These are phyloP conservation scores for Phytophthora meadii DNA, from an alignment of 352 stramenopile species.

Conservation along the genomic window DNA sequence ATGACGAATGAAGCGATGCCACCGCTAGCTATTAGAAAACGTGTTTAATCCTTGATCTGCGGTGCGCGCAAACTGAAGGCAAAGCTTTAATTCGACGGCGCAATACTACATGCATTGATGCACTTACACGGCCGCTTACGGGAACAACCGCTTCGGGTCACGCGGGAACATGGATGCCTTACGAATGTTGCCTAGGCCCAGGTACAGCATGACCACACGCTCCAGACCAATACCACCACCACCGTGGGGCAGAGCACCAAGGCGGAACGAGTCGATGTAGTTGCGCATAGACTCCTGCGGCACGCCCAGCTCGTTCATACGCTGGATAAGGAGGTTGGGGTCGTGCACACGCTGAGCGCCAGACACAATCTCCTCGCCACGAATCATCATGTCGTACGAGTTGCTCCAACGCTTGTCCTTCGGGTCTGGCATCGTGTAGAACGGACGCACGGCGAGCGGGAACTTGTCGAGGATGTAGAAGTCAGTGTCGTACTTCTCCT, in stretches of 20 bases:
- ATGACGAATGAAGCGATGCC: constrained; percentile 8
- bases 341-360: constrained; percentile 99
- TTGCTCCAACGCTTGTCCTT: constrained; percentile 95
- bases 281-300: constrained; percentile 91
- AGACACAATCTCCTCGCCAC: constrained; percentile 99
- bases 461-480: constrained; percentile 99
- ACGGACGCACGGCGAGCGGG: constrained; percentile 97
- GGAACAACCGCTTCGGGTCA: constrained; percentile 91
- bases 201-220: constrained; percentile 99
- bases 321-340: constrained; percentile 93
- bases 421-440: constrained; percentile 99
- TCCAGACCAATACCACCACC: constrained; percentile 99
- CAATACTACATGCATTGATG: constrained; percentile 19
- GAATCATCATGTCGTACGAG: constrained; percentile 99
- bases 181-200: constrained; percentile 98
- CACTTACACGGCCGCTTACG: constrained; percentile 42
- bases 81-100: constrained; percentile 10
- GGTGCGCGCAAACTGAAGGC: constrained; percentile 16
- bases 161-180: constrained; percentile 99
- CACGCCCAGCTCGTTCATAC: constrained; percentile 87
- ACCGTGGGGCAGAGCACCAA: constrained; percentile 98
- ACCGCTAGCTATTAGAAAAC: neutral
- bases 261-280: constrained; percentile 99
- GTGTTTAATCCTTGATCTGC: constrained; percentile 14
- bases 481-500: constrained; percentile 99